Evolutionary conservation across 2,329 filamentous ascomycete genomes (phyloP).

Genomic region (Xylaria sp.): DNA sequence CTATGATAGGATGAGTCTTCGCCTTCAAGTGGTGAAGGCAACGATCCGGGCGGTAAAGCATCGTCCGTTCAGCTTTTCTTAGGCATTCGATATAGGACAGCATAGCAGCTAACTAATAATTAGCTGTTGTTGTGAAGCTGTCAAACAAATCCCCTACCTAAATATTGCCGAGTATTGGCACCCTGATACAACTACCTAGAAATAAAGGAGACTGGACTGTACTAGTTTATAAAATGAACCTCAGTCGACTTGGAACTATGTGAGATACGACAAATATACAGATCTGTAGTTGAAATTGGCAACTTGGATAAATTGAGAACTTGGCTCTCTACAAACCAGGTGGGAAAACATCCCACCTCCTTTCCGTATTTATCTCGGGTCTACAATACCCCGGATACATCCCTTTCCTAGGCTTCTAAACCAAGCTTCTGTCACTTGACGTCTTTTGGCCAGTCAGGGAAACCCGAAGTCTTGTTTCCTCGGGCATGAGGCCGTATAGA

Average conservation of each 20-base stretch:
- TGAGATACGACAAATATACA: slow-evolving; percentile 2
- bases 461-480: too few relatives aligned
- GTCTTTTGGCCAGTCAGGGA: too few relatives aligned
- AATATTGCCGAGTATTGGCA: neutral
- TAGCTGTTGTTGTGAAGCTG: neutral
- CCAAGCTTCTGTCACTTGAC: too few relatives aligned
- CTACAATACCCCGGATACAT: too few relatives aligned
- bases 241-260: neutral
- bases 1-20: neutral
- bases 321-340: too few relatives aligned
- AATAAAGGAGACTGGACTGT: neutral
- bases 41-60: neutral
- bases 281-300: neutral
- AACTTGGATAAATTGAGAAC: neutral
- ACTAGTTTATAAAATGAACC: neutral
- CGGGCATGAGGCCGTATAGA: too few relatives aligned
- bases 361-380: neutral
- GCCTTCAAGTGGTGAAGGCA: neutral
- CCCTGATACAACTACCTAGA: neutral
- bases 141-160: neutral
- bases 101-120: neutral
- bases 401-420: too few relatives aligned
- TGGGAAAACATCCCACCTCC: neutral
- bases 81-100: neutral
- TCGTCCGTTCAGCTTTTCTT: neutral